Base-by-base conservation (phyloP, 139 green algal species). In the Eudorina sp. region DNA sequence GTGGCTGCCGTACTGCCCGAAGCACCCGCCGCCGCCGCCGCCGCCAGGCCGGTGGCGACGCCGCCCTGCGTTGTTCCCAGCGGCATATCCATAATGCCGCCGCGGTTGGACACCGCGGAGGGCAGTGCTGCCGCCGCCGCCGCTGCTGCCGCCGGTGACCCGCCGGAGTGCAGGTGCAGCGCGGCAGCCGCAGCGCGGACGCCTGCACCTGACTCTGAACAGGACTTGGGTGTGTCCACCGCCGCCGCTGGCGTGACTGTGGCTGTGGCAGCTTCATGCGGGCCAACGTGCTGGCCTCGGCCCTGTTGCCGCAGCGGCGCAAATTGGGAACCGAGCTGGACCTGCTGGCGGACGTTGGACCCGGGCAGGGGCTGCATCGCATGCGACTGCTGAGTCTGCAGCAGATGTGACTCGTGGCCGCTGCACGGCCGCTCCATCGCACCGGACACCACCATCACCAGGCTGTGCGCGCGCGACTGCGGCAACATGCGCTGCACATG, bases 401-500 rank as follows among this genome's bases (percentile, higher is more conserved):
- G 72, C 41, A 78, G 36, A 36, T 53, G 40, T 16, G 1, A 60
- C 6, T 36, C 41, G 31, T 58, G 19, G 48, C 27, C 25, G 74
- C 48, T 46, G 74, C 36, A 38, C 36, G 46, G 31, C 31, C 31
- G n/a, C 66, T 75, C 70, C 48, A 70, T 31, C 18, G 48, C 36
- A 8, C 75, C 70, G 40, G 34, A 29, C 1, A 84, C 31, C 27
- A 84, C 34, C 77, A 84, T 36, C 19, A 84, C 77, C 16, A 84
- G 77, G 38, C 77, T 72, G 77, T 84, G 53, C 36, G 51, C 77
- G 34, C 77, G 77, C 36, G 51, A 36, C 53, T 72, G 77, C 21
- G 53, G 53, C 53, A 84, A 34, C 53, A 84, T 45, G 6, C 77
- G 51, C 77, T 84, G 77, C 23, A 84, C 77, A 36, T 55, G 36